phyloP scores from a whole-genome alignment of 345 rosid genomes.

The Mallotus nudiflorus region DNA sequence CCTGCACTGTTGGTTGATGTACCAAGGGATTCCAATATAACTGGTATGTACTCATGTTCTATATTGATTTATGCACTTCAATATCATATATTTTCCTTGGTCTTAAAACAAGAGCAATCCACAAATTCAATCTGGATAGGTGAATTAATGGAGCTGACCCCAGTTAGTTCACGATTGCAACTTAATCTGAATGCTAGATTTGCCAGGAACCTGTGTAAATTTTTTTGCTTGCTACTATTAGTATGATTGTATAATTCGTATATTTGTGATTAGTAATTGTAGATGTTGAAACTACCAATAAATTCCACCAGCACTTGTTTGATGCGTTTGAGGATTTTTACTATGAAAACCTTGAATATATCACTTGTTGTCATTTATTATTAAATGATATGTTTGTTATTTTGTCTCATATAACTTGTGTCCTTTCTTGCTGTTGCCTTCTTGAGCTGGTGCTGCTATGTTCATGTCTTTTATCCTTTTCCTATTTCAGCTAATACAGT shows the following conservation, averaged over 20 bases:
- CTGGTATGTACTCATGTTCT: slow-evolving; percentile 43
- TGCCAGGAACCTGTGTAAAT: not conserved
- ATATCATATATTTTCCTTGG: no score
- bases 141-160: not conserved
- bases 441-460: not conserved
- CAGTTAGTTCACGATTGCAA: not conserved
- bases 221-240: not conserved
- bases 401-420: not conserved
- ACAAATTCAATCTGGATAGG: not conserved
- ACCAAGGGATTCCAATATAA: slow-evolving; percentile 59
- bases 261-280: not conserved
- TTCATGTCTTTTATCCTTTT: slow-evolving; percentile 2
- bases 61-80: no score
- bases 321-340: not conserved
- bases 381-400: not conserved
- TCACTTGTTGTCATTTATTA: not conserved
- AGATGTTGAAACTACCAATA: not conserved
- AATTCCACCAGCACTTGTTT: not conserved
- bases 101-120: no score
- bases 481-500: not conserved
- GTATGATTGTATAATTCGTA: not conserved
- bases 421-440: not conserved
- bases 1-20: slow-evolving; percentile 62
- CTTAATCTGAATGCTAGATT: not conserved
- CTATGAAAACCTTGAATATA: not conserved